A percentile compares a stretch with the other conserved stretches of the same genome.
Evolutionary conservation across 1,284 basidiomycete species (phyloP).

Genomic region (Boletellus sp.): DNA sequence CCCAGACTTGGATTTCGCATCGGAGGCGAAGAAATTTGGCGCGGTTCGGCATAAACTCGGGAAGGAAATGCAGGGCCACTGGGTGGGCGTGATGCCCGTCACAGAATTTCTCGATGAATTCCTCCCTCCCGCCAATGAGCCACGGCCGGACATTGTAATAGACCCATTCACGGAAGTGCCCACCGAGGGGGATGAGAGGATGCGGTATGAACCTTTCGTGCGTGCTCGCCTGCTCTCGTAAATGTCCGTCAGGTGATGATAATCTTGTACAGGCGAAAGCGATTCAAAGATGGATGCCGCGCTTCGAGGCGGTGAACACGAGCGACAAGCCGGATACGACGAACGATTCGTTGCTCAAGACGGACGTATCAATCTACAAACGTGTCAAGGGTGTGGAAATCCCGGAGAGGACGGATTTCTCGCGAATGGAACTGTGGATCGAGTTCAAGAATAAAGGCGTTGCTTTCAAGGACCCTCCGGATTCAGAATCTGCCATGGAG

Average conservation of each 20-base stretch:
- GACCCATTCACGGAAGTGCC: not conserved
- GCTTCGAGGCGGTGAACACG: not conserved
- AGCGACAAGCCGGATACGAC: not conserved
- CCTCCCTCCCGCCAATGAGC: not conserved
- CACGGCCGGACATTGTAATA: not conserved
- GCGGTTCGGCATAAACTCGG: not conserved
- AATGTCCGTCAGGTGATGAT: not conserved
- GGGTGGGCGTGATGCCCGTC: constrained; percentile 1
- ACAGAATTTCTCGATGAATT: not conserved
- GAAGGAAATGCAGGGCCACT: not conserved
- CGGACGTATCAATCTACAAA: constrained; percentile 3
- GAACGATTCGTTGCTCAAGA: not conserved
- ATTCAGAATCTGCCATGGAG: not conserved
- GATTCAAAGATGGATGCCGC: not conserved
- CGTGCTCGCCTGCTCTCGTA: not conserved
- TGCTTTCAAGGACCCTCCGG: not conserved
- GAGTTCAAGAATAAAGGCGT: not conserved
- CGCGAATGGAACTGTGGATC: not conserved
- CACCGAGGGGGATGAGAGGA: not conserved
- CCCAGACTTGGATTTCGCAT: no score
- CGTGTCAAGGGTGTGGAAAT: not conserved
- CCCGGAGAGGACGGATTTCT: not conserved
- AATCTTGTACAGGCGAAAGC: not conserved
- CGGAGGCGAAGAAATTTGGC: not conserved
- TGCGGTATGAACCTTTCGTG: not conserved